phyloP scores from a whole-genome alignment of 208 protist genomes.

The Leishmania major region DNA sequence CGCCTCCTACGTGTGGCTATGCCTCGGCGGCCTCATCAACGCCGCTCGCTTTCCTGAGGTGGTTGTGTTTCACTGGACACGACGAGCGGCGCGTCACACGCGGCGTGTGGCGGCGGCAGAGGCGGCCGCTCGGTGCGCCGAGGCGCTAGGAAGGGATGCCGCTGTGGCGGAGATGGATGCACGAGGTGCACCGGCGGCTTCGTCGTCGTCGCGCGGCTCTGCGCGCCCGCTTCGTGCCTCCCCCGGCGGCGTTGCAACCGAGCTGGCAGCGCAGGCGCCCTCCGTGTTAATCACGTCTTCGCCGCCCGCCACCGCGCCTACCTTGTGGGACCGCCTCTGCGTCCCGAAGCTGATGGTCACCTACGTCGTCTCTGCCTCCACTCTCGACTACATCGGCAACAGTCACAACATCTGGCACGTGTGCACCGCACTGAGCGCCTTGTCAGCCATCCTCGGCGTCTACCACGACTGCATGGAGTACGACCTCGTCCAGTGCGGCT shows the following conservation, averaged over 20 bases:
- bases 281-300: background rate
- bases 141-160: conserved; percentile 11
- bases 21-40: conserved; percentile 48
- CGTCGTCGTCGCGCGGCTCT: background rate
- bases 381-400: conserved; percentile 67
- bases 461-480: conserved; percentile 76
- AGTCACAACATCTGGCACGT: conserved; percentile 79
- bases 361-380: conserved; percentile 44
- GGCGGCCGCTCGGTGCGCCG: conserved; percentile 13
- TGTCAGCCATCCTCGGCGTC: conserved; percentile 47
- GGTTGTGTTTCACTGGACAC: conserved; percentile 28
- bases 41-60: conserved; percentile 53
- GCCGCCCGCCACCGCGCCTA: background rate
- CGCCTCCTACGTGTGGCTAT: conserved; percentile 53
- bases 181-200: background rate
- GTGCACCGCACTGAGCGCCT: conserved; percentile 48
- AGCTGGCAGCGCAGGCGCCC: background rate
- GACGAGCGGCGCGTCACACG: conserved; percentile 15
- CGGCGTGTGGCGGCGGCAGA: conserved; percentile 11
- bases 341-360: conserved; percentile 30
- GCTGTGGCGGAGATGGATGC: background rate
- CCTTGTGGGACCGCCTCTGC: conserved; percentile 26
- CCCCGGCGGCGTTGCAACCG: background rate
- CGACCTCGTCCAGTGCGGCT: conserved; percentile 41
- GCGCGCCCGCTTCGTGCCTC: background rate